Evolutionary conservation across 2,329 filamentous ascomycete genomes (phyloP).

Genomic region (Fusarium sp.): DNA sequence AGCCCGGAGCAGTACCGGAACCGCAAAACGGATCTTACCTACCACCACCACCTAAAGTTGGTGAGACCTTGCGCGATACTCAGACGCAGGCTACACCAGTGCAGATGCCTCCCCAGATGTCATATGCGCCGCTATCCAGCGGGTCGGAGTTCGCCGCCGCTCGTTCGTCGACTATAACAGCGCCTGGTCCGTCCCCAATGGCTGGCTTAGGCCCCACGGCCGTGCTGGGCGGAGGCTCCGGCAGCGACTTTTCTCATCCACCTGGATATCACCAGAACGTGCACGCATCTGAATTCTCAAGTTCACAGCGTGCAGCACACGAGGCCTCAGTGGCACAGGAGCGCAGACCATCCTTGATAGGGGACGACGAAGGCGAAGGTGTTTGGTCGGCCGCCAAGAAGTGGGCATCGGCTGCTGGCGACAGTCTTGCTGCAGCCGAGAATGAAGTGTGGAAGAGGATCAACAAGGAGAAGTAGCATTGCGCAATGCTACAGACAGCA

Average conservation of each 20-base stretch:
- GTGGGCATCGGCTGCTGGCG: slow-evolving; percentile 68
- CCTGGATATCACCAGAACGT: slow-evolving; percentile 70
- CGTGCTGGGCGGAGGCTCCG: slow-evolving; percentile 45
- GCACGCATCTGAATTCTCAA: slow-evolving; percentile 64
- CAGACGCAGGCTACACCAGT: slow-evolving; percentile 55
- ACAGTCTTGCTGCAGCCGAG: slow-evolving; percentile 69
- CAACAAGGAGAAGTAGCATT: slow-evolving; percentile 62
- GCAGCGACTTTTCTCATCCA: slow-evolving; percentile 58
- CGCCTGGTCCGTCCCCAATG: slow-evolving; percentile 47
- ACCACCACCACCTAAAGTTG: slow-evolving; percentile 66
- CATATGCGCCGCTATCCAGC: slow-evolving; percentile 61
- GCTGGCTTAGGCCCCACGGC: slow-evolving; percentile 46
- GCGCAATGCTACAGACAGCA: slow-evolving; percentile 2
- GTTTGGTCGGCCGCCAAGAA: slow-evolving; percentile 70
- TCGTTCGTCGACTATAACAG: slow-evolving; percentile 60
- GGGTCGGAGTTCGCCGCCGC: slow-evolving; percentile 57
- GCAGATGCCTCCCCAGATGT: slow-evolving; percentile 62
- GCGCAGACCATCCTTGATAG: slow-evolving; percentile 37
- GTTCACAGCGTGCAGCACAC: slow-evolving; percentile 60
- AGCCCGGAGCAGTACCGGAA: slow-evolving; percentile 68
- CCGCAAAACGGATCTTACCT: slow-evolving; percentile 53
- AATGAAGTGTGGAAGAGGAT: slow-evolving; percentile 73
- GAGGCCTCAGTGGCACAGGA: slow-evolving; percentile 50
- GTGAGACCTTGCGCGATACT: slow-evolving; percentile 57
- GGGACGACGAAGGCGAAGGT: slow-evolving; percentile 56